A percentile compares a stretch with the other conserved stretches of the same genome.
phyloP scores from a whole-genome alignment of 768 basidiomycete genomes.

The Epithele typhae region DNA sequence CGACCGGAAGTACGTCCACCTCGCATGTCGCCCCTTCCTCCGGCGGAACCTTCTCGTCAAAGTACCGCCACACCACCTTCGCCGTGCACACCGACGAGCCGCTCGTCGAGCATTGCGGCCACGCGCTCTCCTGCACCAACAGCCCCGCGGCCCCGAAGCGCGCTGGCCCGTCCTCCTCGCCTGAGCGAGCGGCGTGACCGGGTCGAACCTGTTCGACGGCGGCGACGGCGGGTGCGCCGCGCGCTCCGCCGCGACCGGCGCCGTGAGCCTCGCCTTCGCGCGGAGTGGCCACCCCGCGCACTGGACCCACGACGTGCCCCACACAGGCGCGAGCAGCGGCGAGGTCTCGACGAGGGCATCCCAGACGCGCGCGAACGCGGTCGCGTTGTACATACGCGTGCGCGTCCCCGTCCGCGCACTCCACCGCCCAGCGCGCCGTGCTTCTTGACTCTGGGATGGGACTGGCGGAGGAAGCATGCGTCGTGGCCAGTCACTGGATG shows the following conservation, averaged over 20 bases:
- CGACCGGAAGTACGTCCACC: constrained; percentile 1
- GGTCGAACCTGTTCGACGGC: constrained; percentile 5
- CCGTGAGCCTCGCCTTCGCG: constrained; percentile 4
- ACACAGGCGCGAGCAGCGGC: too few relatives aligned
- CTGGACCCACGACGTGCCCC: constrained; percentile 2
- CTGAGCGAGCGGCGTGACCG: constrained; percentile 8
- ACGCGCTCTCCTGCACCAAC: constrained; percentile 9
- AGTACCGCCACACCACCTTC: background rate
- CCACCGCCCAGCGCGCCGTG: too few relatives aligned
- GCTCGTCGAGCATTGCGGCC: constrained; percentile 2
- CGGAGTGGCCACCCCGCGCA: constrained; percentile 7
- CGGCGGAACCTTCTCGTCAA: constrained; percentile 1
- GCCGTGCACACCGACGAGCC: constrained; percentile 4
- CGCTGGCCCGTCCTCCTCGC: constrained; percentile 2
- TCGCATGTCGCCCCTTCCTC: constrained; percentile 1
- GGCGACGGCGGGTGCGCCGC: constrained; percentile 7
- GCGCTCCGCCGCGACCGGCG: constrained; percentile 6
- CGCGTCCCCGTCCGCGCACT: too few relatives aligned
- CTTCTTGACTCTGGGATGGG: too few relatives aligned
- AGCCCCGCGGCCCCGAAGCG: constrained; percentile 6
- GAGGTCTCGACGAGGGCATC: too few relatives aligned
- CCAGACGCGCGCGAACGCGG: too few relatives aligned
- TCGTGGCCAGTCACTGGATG: too few relatives aligned
- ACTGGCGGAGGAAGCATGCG: too few relatives aligned
- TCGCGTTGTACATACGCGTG: too few relatives aligned